phyloP scores from a whole-genome alignment of 116 monocot genomes.

The Dioscorea cayenensis region DNA sequence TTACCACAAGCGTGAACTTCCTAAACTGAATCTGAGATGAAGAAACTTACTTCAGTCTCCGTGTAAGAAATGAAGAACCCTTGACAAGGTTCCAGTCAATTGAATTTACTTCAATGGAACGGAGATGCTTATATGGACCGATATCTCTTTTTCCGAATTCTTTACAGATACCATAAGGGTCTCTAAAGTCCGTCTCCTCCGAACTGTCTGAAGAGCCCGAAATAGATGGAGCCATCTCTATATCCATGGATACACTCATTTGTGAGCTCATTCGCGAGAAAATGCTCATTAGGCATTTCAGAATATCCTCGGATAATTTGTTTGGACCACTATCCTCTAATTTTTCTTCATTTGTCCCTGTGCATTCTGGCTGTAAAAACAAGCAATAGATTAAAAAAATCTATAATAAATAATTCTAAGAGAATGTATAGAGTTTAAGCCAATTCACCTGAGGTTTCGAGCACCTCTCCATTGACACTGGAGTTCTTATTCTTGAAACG shows the following conservation, averaged over 20 bases:
- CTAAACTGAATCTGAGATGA: neutral
- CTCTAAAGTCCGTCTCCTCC: conserved; percentile 18
- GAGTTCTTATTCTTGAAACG: conserved; percentile 7
- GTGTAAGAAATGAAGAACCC: conserved; percentile 18
- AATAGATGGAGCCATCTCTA: conserved; percentile 28
- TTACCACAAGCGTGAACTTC: neutral
- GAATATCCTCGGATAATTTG: conserved; percentile 67
- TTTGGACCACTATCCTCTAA: conserved; percentile 35
- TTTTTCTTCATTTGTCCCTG: conserved; percentile 3
- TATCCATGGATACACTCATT: conserved; percentile 4
- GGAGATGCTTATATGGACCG: conserved; percentile 68
- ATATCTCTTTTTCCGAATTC: conserved; percentile 75
- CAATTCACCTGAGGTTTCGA: conserved; percentile 10
- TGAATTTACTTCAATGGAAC: conserved; percentile 31
- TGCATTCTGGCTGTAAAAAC: conserved; percentile 8
- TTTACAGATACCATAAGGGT: conserved; percentile 58
- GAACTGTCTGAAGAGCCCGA: conserved; percentile 36
- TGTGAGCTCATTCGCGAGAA: conserved; percentile 29
- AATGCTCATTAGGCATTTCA: conserved; percentile 68
- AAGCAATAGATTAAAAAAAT: neutral
- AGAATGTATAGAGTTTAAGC: neutral
- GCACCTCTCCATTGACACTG: neutral
- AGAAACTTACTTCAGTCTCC: conserved; percentile 55
- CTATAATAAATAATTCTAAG: neutral
- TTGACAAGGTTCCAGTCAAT: conserved; percentile 18